Evolutionary conservation across 768 basidiomycete genomes (phyloP).

Genomic region (Chiua virens): DNA sequence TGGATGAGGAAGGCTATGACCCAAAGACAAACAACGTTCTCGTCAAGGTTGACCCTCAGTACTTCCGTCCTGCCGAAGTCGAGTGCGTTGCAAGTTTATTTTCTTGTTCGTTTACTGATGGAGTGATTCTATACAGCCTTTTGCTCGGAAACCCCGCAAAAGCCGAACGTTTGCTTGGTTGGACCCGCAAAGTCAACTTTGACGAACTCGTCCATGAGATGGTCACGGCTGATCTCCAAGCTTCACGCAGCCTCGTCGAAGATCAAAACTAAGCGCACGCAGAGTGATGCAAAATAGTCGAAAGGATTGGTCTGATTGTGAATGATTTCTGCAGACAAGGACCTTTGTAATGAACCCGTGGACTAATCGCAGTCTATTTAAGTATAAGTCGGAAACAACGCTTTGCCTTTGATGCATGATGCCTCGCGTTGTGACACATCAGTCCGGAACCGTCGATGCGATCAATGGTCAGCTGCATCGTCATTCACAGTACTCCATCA

Average conservation of each 20-base stretch:
- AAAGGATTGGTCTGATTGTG: neutral
- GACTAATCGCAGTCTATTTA: conserved; percentile 2
- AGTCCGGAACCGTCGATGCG: too few relatives aligned
- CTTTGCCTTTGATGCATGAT: neutral
- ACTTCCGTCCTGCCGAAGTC: conserved; percentile 96
- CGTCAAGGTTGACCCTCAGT: conserved; percentile 82
- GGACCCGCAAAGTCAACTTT: conserved; percentile 87
- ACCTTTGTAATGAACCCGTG: conserved; percentile 4
- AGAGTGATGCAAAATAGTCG: neutral
- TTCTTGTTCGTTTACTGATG: neutral
- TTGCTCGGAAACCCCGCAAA: conserved; percentile 87
- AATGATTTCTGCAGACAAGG: neutral
- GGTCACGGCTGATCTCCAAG: conserved; percentile 80
- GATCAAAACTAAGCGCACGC: conserved; percentile 64
- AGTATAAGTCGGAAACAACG: neutral
- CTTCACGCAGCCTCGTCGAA: conserved; percentile 71
- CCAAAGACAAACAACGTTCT: conserved; percentile 64
- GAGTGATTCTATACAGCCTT: conserved; percentile 45
- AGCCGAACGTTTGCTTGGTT: conserved; percentile 84
- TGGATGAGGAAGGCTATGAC: conserved; percentile 76
- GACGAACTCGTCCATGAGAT: conserved; percentile 87
- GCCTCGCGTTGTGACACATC: neutral
- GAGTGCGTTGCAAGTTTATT: conserved; percentile 55
- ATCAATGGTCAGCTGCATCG: too few relatives aligned
- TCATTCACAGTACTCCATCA: neutral